Percentiles rank a stretch among this genome's conserved stretches.
Evolutionary conservation across 2,329 filamentous ascomycete genomes (phyloP).

Genomic region (Eutypella sp.): DNA sequence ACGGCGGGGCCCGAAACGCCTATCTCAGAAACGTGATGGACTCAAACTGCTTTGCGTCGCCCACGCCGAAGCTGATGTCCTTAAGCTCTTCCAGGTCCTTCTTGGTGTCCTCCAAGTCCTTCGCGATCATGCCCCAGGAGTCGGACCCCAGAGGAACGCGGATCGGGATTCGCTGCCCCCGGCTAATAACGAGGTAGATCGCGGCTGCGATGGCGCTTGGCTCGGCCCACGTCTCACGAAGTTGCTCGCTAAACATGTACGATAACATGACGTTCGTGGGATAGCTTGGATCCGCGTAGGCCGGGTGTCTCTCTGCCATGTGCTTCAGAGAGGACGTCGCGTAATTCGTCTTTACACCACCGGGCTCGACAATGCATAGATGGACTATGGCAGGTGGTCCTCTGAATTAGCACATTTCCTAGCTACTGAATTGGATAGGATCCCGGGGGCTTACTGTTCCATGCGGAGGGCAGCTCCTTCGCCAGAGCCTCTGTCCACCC

Average conservation of each 20-base stretch:
- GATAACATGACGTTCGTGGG: conserved; percentile 21
- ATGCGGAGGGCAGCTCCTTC: conserved; percentile 37
- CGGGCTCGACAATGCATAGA: conserved; percentile 38
- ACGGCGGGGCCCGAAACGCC: too few species aligned
- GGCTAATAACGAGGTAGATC: conserved; percentile 30
- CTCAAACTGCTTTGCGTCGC: conserved; percentile 11
- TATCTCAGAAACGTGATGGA: conserved; percentile 5
- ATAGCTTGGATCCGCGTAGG: conserved; percentile 29
- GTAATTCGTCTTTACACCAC: conserved; percentile 33
- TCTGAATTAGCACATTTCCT: neutral
- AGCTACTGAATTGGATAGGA: neutral
- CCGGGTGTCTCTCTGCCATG: conserved; percentile 33
- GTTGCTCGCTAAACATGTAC: conserved; percentile 21
- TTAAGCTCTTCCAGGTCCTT: conserved; percentile 31
- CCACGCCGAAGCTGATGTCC: conserved; percentile 23
- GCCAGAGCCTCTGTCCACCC: conserved; percentile 42
- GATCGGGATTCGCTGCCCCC: conserved; percentile 32
- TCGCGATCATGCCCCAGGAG: conserved; percentile 29
- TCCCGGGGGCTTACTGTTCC: conserved; percentile 32
- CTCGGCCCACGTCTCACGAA: conserved; percentile 26
- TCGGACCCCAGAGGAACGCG: conserved; percentile 36
- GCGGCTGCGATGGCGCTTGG: conserved; percentile 30
- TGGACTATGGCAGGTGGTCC: conserved; percentile 29
- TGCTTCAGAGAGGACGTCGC: conserved; percentile 21
- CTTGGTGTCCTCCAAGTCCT: conserved; percentile 24